Evolutionary conservation across 2,329 filamentous ascomycete genomes (phyloP), one percentile per base, ranked within the genome.

Genomic region (Fusarium sp.): DNA sequence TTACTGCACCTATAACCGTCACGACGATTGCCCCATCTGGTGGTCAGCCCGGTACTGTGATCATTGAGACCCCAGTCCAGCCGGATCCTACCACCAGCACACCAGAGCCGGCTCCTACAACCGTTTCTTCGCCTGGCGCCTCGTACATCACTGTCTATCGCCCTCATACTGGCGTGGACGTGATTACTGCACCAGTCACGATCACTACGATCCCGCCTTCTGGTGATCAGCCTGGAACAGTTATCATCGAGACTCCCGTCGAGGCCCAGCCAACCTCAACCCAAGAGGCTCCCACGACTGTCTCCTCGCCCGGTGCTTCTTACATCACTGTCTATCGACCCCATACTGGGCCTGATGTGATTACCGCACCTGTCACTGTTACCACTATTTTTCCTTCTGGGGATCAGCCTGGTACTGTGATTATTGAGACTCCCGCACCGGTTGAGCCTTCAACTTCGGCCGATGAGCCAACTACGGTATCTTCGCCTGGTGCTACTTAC

Each of bases 181-280:
- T 42, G 16, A 70, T 72, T 20, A 73, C 70, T 17, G 57, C 51
- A 6, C 61, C 70, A 0, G 53, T 70, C 12, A 73, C 70, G 11
- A 24, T 73, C 7, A 72, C 70, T 1, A 72, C 70, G 5, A 70
- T 73, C 20, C 59, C 69, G n/a, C 70, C 70, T 5, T 17, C n/a
- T 0, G 33, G 62, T 6, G 69, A 58, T 10, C 55, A 70, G 11
- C 70, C 70, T 10, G 70, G 70, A 55, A 72, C 70, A 58, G 61
- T 72, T n/a, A 70, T 72, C 16, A 66, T 72, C 14, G 70, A 72
- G 61, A 72, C 70, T 5, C 70, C 70, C 44, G 16, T 29, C 16
- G 24, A 29, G 46, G 46, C 24, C 10, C 24, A 31, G 46, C 46
- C 46, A n/a, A 31, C 46, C 46, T 31, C 46, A 12, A 29, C 46